Conservation (phyloP, 495 filamentous ascomycete genomes). For the Jackrogersella multiformis region DNA sequence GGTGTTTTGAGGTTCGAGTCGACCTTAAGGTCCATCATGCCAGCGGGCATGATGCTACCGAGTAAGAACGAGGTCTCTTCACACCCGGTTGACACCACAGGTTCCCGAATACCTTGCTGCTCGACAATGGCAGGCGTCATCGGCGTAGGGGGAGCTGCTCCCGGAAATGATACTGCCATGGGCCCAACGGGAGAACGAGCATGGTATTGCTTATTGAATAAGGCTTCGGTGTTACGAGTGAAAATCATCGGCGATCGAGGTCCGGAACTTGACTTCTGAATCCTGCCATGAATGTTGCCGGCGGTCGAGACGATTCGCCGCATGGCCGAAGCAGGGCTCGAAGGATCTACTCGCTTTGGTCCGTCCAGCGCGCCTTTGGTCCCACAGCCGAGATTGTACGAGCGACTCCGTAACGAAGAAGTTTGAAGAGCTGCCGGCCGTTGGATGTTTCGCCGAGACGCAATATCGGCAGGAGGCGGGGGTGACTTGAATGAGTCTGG, state of each 20-base stretch:
- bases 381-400: slow-evolving; percentile 35
- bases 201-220: slow-evolving; percentile 49
- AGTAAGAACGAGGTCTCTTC: slow-evolving; percentile 48
- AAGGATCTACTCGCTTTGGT: slow-evolving; percentile 48
- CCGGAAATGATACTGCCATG: slow-evolving; percentile 28
- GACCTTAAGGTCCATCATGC: slow-evolving; percentile 43
- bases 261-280: slow-evolving; percentile 53
- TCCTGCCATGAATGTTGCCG: slow-evolving; percentile 48
- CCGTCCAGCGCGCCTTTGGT: slow-evolving; percentile 53
- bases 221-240: slow-evolving; percentile 53
- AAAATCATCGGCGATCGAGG: slow-evolving; percentile 57
- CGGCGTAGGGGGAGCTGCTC: slow-evolving; percentile 45
- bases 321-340: slow-evolving; percentile 51
- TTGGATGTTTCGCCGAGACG: slow-evolving; percentile 57
- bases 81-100: slow-evolving; percentile 46
- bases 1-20: slow-evolving; percentile 56
- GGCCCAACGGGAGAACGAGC: slow-evolving; percentile 47
- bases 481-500: slow-evolving; percentile 56
- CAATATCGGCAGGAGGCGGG: slow-evolving; percentile 58
- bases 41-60: slow-evolving; percentile 43
- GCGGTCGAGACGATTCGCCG: slow-evolving; percentile 58
- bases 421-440: slow-evolving; percentile 54
- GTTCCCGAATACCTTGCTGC: slow-evolving; percentile 45
- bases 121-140: slow-evolving; percentile 53
- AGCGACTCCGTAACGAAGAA: slow-evolving; percentile 47